Conservation (phyloP, 1,284 basidiomycete species). For the Caloboletus firmus region DNA sequence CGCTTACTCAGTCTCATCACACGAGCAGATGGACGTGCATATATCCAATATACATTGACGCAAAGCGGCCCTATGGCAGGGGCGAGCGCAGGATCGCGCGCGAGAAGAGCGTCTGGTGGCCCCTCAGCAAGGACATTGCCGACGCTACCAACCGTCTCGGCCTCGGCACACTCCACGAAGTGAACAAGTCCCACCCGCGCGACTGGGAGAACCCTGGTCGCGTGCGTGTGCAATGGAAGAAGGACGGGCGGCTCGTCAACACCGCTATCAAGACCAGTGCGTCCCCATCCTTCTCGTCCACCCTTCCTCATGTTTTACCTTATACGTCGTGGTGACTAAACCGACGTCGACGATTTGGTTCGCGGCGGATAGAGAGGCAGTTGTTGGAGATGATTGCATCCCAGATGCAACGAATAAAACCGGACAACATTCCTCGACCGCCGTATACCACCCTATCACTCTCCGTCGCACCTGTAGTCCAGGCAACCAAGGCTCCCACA, state of each 20-base stretch:
- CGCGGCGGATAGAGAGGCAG: slow-evolving; percentile 67
- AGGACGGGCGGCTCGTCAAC: slow-evolving; percentile 74
- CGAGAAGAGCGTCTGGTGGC: slow-evolving; percentile 88
- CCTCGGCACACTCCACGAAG: slow-evolving; percentile 82
- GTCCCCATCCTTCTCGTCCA: slow-evolving; percentile 34
- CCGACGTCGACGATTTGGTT: neutral
- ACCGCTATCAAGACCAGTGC: slow-evolving; percentile 76
- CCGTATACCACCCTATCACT: slow-evolving; percentile 47
- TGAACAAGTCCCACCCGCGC: slow-evolving; percentile 85
- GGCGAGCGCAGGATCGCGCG: slow-evolving; percentile 83
- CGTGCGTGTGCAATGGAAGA: slow-evolving; percentile 88
- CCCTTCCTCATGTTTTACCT: slow-evolving; percentile 2
- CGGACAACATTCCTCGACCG: slow-evolving; percentile 67
- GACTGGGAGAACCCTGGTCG: slow-evolving; percentile 98
- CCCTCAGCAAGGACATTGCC: slow-evolving; percentile 88
- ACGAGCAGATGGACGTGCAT: slow-evolving; percentile 82
- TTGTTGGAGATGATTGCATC: slow-evolving; percentile 74
- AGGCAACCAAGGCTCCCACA: slow-evolving; percentile 31
- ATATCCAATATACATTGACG: slow-evolving; percentile 97
- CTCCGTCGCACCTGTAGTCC: slow-evolving; percentile 18
- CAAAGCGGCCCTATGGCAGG: slow-evolving; percentile 82
- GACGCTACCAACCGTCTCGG: slow-evolving; percentile 79
- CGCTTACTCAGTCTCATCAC: neutral
- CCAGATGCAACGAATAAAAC: slow-evolving; percentile 74
- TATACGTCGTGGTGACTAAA: neutral